Evolutionary conservation across 371 early-diverging fungal genomes (phyloP).

Genomic region (Mortierella sp.): DNA sequence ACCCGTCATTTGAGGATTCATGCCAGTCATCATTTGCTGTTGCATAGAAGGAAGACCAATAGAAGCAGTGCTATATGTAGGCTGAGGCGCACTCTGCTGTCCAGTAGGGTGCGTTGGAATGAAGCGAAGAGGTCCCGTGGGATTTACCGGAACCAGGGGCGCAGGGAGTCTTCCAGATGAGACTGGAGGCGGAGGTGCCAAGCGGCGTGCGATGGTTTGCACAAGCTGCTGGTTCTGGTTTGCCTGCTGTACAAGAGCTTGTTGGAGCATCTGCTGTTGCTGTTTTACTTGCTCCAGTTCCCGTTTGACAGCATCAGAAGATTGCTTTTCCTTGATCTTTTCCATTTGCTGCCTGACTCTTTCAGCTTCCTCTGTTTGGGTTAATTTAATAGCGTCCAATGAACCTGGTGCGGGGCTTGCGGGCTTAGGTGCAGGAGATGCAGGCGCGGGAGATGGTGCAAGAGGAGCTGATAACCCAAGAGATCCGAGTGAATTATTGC

Average conservation of each 20-base stretch:
- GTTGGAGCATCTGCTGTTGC: conserved; percentile 46
- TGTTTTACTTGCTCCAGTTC: conserved; percentile 50
- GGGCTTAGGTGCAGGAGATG: conserved; percentile 38
- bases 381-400: conserved; percentile 39
- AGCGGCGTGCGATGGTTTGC: conserved; percentile 34
- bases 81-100: conserved; percentile 29
- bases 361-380: conserved; percentile 50
- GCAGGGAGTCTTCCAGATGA: conserved; percentile 32
- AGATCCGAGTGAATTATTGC: conserved; percentile 42
- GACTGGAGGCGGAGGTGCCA: conserved; percentile 50
- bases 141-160: conserved; percentile 46
- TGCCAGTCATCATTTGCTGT: conserved; percentile 51
- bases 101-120: conserved; percentile 52
- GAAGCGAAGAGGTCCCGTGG: conserved; percentile 50
- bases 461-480: conserved; percentile 36
- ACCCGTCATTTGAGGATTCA: conserved; percentile 46
- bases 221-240: conserved; percentile 51
- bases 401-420: conserved; percentile 44
- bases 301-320: conserved; percentile 37
- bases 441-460: conserved; percentile 36
- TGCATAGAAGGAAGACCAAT: conserved; percentile 46
- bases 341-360: conserved; percentile 54
- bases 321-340: conserved; percentile 50
- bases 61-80: conserved; percentile 40
- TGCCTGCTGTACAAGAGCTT: conserved; percentile 51